Percentiles rank a stretch among this genome's conserved stretches.
phyloP scores from a whole-genome alignment of 352 stramenopile genomes.

The Globisporangium polare region DNA sequence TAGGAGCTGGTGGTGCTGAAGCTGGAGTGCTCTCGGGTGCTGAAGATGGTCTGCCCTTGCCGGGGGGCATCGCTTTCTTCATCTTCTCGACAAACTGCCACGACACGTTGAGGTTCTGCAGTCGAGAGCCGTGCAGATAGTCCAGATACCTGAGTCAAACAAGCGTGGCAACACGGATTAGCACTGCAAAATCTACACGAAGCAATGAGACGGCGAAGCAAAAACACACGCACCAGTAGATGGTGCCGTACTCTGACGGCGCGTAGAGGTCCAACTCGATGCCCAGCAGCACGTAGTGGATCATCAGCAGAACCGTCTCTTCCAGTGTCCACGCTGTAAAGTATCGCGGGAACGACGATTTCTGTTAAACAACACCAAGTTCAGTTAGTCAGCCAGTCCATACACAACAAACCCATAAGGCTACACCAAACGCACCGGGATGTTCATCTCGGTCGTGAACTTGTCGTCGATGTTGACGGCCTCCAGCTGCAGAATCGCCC shows the following conservation, averaged over 20 bases:
- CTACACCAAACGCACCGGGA: conserved; percentile 45
- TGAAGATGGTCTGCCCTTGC: neutral
- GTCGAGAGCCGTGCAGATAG: conserved; percentile 76
- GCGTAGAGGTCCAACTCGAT: conserved; percentile 78
- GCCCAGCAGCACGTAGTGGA: conserved; percentile 72
- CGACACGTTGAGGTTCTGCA: conserved; percentile 79
- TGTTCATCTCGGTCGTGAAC: conserved; percentile 82
- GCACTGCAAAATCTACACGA: neutral
- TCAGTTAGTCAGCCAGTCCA: neutral
- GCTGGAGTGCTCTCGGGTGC: conserved; percentile 4
- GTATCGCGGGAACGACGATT: conserved; percentile 72
- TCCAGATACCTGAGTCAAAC: conserved; percentile 60
- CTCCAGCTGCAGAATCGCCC: conserved; percentile 69
- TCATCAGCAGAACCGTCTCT: conserved; percentile 68
- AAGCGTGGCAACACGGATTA: neutral
- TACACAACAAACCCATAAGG: neutral
- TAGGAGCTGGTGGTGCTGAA: neutral
- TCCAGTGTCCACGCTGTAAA: conserved; percentile 84
- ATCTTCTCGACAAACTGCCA: conserved; percentile 84
- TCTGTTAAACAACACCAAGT: conserved; percentile 23
- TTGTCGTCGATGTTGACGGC: conserved; percentile 68
- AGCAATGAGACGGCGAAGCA: neutral
- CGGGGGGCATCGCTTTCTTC: conserved; percentile 50
- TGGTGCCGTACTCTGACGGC: conserved; percentile 59
- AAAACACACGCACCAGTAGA: conserved; percentile 62